Percentiles rank a stretch among this genome's conserved stretches.
These are phyloP conservation scores for Kokia cookei DNA, from an alignment of 441 rosid species.

Conservation along the genomic window DNA sequence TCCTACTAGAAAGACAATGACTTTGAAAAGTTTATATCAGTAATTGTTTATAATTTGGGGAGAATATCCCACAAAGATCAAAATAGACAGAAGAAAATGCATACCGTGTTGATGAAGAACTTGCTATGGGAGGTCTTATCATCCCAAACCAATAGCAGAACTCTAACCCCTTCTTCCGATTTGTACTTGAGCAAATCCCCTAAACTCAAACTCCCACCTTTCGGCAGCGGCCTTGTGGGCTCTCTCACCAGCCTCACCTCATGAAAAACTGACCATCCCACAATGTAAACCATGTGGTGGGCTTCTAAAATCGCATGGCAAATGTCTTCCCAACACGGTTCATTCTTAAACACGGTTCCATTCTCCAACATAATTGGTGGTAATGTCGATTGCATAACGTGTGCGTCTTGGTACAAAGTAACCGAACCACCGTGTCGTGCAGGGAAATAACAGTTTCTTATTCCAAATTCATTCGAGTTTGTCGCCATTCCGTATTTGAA, in stretches of 20 bases:
- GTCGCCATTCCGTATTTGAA: slow-evolving; percentile 40
- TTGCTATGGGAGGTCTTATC: slow-evolving; percentile 77
- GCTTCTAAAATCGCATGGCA: slow-evolving; percentile 79
- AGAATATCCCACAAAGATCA: background rate
- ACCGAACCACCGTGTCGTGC: slow-evolving; percentile 47
- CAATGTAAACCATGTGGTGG: slow-evolving; percentile 70
- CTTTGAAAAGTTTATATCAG: too few species aligned
- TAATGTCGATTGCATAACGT: slow-evolving; percentile 32
- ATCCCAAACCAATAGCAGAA: slow-evolving; percentile 78
- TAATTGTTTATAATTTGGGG: background rate
- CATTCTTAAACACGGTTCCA: slow-evolving; percentile 39
- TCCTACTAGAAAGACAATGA: too few species aligned
- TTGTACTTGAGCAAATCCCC: slow-evolving; percentile 78
- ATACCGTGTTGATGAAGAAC: slow-evolving; percentile 68
- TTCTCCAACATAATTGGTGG: slow-evolving; percentile 58
- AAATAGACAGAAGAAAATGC: background rate
- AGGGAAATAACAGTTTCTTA: slow-evolving; percentile 63
- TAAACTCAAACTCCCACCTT: slow-evolving; percentile 52
- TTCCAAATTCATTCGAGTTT: slow-evolving; percentile 24
- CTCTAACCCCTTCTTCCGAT: slow-evolving; percentile 80
- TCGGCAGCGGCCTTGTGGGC: slow-evolving; percentile 46
- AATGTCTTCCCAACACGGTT: slow-evolving; percentile 80
- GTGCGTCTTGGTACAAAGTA: slow-evolving; percentile 81
- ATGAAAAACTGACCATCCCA: slow-evolving; percentile 77
- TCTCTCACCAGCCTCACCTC: slow-evolving; percentile 68